Conservation (phyloP, 2,329 filamentous ascomycete genomes). For the Mycosphaerella arachidis region DNA sequence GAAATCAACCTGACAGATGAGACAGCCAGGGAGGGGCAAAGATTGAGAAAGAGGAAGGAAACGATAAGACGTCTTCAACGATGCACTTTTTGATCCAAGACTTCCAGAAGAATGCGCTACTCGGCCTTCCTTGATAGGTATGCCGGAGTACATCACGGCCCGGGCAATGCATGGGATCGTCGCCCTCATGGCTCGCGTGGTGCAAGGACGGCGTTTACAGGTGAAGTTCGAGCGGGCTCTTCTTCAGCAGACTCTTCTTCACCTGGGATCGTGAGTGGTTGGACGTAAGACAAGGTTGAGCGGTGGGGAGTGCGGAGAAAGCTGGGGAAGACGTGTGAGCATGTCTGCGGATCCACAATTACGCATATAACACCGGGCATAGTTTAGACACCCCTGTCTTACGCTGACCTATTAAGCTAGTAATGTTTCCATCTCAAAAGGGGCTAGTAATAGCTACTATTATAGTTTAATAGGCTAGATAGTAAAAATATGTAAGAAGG, state of each 20-base stretch:
- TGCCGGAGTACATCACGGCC: neutral
- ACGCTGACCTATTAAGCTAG: no score
- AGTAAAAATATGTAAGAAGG: no score
- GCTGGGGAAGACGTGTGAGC: neutral
- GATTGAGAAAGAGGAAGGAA: neutral
- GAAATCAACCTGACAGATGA: neutral
- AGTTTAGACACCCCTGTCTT: no score
- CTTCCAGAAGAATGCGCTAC: neutral
- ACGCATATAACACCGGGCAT: no score
- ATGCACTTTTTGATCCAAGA: neutral
- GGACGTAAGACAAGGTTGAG: neutral
- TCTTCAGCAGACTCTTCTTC: neutral
- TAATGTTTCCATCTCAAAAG: no score
- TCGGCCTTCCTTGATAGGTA: neutral
- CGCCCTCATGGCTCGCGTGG: neutral
- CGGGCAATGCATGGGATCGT: neutral
- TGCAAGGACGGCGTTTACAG: neutral
- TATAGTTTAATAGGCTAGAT: no score
- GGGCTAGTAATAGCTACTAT: no score
- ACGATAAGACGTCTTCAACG: neutral
- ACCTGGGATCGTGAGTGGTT: neutral
- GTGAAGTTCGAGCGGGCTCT: neutral
- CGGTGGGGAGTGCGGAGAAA: neutral
- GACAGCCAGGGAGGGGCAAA: neutral
- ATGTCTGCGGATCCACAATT: neutral